These are phyloP conservation scores for Drosera spatulata DNA, from an alignment of 179 eudicot species.

Conservation along the genomic window DNA sequence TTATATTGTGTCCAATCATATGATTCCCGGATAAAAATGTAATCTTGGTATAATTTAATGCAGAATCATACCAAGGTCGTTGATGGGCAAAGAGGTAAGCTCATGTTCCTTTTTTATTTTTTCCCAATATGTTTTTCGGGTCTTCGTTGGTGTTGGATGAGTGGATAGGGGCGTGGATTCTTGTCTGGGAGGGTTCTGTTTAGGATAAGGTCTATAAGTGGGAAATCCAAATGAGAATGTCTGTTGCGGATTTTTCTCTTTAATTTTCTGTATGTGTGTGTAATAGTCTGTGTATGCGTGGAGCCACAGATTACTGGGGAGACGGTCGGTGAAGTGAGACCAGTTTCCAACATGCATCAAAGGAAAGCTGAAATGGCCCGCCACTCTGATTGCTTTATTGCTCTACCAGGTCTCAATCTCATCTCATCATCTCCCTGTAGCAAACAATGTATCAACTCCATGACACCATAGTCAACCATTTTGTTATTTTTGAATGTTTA, in stretches of 20 bases:
- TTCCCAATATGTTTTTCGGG: too few relatives aligned
- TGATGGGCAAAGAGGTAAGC: constrained; percentile 68
- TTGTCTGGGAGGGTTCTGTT: too few relatives aligned
- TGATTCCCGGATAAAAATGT: too few relatives aligned
- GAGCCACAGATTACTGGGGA: constrained; percentile 49
- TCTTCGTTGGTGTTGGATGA: too few relatives aligned
- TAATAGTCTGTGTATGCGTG: too few relatives aligned
- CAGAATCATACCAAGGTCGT: constrained; percentile 70
- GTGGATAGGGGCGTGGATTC: too few relatives aligned
- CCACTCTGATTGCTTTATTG: constrained; percentile 75
- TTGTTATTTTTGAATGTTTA: too few relatives aligned
- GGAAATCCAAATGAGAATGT: too few relatives aligned
- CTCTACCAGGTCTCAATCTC: constrained; percentile 54
- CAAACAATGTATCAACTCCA: not conserved
- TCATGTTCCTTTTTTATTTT: not conserved
- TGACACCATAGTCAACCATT: not conserved
- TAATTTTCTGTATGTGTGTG: too few relatives aligned
- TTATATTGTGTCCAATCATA: too few relatives aligned
- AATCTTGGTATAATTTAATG: not conserved
- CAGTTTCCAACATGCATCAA: constrained; percentile 72
- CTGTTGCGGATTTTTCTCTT: too few relatives aligned
- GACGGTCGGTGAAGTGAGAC: constrained; percentile 54
- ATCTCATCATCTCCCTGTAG: not conserved
- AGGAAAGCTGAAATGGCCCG: constrained; percentile 92
- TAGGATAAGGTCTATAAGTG: too few relatives aligned